Base-by-base conservation (phyloP, 106 monocot genomes). In the Phalaenopsis equestris region DNA sequence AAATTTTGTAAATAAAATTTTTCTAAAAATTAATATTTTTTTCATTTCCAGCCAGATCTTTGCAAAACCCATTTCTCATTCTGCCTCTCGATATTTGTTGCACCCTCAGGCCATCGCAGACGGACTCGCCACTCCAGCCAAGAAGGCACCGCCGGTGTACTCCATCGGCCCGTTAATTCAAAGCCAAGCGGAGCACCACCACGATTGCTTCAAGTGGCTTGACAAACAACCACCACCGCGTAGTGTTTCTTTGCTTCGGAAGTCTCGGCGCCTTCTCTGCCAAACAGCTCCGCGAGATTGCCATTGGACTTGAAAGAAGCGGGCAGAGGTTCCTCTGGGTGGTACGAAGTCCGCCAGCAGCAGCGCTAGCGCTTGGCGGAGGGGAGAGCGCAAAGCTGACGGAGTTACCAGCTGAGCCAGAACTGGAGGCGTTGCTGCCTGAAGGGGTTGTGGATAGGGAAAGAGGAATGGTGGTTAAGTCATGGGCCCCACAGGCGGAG, bases 221-320 rank as follows among this genome's bases (percentile, higher is more conserved):
- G 88, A 94, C 80, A 18, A 41, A 8, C 91, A 88, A 49, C 94
- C 91, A 0, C 56, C 78, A 55, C 15, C 91, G 94, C 68, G 94
- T 94, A 4, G 87, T 91, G 38, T 94, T 94, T 81, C 81, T 94
- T 75, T 85, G 87, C 79, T 94, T 94, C 72, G 94, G 94, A 57
- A 94, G 94, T 76, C 30, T 89, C 46, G 94, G 94, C 1, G n/a
- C 11, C 1, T 91, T 94, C 75, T 80, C 88, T 0, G 80, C 64
- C 0, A 81, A 83, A 61, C 94, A 94, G 80, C 80, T 91, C 2
- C 72, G 15, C 73, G 90, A 91, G 86, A 88, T 91, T 15, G 94
- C 94, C 0, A 23, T 16, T 3, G 94, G 91, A 41, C 75, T 94
- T 8, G 94, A 94, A 81, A 80, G 37, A 19, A 90, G 91, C 82